phyloP scores from a whole-genome alignment of 2,329 filamentous ascomycete genomes.

The Byssothecium circinans region DNA sequence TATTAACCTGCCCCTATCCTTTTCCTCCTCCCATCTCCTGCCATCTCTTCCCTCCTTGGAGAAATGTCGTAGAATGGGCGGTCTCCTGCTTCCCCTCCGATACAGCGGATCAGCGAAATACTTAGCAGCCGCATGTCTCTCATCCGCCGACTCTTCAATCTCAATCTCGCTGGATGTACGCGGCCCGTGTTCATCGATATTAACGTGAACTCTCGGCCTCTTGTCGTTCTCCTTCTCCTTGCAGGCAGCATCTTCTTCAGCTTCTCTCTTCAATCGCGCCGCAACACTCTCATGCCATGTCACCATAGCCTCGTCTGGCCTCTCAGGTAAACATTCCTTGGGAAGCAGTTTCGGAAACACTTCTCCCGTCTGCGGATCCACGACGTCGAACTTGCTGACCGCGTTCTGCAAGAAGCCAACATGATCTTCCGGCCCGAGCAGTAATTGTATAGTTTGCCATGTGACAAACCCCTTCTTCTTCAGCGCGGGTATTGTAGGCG shows the following conservation, averaged over 20 bases:
- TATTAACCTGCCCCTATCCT: slow-evolving; percentile 27
- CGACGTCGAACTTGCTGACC: slow-evolving; percentile 74
- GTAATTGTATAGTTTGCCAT: slow-evolving; percentile 90
- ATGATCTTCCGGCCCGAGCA: slow-evolving; percentile 86
- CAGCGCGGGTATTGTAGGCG: slow-evolving; percentile 79
- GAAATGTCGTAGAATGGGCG: slow-evolving; percentile 47
- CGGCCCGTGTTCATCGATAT: slow-evolving; percentile 27
- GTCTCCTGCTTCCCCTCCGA: slow-evolving; percentile 48
- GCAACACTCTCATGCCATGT: slow-evolving; percentile 82
- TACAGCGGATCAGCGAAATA: slow-evolving; percentile 56
- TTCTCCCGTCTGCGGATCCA: slow-evolving; percentile 66
- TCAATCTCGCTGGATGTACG: slow-evolving; percentile 37
- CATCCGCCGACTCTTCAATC: slow-evolving; percentile 46
- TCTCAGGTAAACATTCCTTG: slow-evolving; percentile 68
- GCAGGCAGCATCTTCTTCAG: slow-evolving; percentile 48
- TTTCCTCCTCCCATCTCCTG: slow-evolving; percentile 26
- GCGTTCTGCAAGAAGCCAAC: slow-evolving; percentile 80
- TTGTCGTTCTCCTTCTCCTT: slow-evolving; percentile 15
- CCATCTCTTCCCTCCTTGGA: slow-evolving; percentile 30
- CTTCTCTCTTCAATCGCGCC: slow-evolving; percentile 67
- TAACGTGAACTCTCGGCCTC: slow-evolving; percentile 16
- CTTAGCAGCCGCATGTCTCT: slow-evolving; percentile 47
- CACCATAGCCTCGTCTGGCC: slow-evolving; percentile 78
- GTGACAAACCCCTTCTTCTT: slow-evolving; percentile 83
- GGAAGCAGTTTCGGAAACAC: slow-evolving; percentile 64